Conservation (phyloP, 208 protist genomes). For the Trypanosoma melophagium region DNA sequence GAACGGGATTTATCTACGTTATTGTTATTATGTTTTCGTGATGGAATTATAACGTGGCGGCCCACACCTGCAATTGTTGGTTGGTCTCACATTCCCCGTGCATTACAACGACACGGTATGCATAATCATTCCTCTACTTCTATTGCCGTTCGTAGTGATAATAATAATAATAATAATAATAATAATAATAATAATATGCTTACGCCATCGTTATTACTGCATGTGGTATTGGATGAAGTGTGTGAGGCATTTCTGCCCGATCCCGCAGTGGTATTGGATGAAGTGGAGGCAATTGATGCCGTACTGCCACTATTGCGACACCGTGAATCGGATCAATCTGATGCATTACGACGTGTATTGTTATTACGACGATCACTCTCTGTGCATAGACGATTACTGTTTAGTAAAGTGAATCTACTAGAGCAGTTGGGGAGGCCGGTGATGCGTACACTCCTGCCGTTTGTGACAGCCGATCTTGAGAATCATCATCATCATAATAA, state of each 20-base stretch:
- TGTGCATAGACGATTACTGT: conserved; percentile 43
- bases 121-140: background rate
- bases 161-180: background rate
- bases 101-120: background rate
- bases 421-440: conserved; percentile 34
- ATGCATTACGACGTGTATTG: conserved; percentile 59
- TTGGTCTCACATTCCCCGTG: conserved; percentile 8
- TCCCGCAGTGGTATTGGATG: conserved; percentile 42
- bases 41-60: conserved; percentile 25
- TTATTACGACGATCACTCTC: conserved; percentile 55
- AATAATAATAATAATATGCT: background rate
- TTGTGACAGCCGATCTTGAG: conserved; percentile 23
- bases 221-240: conserved; percentile 36
- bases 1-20: conserved; percentile 1
- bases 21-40: conserved; percentile 15
- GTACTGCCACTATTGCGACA: conserved; percentile 55
- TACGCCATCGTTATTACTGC: conserved; percentile 35
- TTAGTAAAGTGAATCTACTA: conserved; percentile 52
- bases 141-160: background rate
- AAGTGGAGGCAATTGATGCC: conserved; percentile 66
- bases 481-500: background rate
- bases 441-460: conserved; percentile 38
- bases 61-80: conserved; percentile 8
- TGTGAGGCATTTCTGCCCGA: conserved; percentile 54
- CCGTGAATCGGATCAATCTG: conserved; percentile 60